Conservation (phyloP, 164 flowering plant genomes). For the Vitis labrusca region DNA sequence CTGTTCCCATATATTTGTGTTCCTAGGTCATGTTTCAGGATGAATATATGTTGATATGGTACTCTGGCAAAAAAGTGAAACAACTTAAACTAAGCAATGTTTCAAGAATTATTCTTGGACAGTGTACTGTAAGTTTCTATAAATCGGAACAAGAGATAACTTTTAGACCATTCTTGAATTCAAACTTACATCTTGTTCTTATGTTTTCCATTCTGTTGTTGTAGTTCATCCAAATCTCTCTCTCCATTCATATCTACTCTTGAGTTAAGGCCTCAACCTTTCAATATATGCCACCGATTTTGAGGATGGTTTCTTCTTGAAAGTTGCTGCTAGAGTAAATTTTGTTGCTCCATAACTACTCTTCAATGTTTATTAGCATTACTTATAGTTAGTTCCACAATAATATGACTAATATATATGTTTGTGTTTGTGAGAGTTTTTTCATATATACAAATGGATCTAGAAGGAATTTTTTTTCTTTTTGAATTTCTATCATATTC, state of each 20-base stretch:
- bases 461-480: no score
- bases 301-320: conserved; percentile 74
- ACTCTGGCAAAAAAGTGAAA: conserved; percentile 84
- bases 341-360: conserved; percentile 58
- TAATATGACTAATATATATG: no score
- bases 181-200: neutral
- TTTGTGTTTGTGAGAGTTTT: no score
- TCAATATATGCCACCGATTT: conserved; percentile 91
- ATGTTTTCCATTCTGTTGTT: conserved; percentile 1
- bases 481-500: no score
- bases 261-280: conserved; percentile 86
- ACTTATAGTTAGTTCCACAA: no score
- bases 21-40: conserved; percentile 49
- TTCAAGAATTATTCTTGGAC: conserved; percentile 80
- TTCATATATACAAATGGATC: no score
- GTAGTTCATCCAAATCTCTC: neutral
- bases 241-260: conserved; percentile 90
- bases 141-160: neutral
- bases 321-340: conserved; percentile 82
- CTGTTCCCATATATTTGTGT: neutral
- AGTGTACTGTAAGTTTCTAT: conserved; percentile 77
- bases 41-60: conserved; percentile 77
- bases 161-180: neutral
- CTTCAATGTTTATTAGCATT: no score
- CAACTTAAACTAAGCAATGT: conserved; percentile 74